Percentiles rank a stretch among this genome's conserved stretches.
These are phyloP conservation scores for Candida pseudocylindracea DNA, from an alignment of 1,139 yeast species.

Conservation along the genomic window DNA sequence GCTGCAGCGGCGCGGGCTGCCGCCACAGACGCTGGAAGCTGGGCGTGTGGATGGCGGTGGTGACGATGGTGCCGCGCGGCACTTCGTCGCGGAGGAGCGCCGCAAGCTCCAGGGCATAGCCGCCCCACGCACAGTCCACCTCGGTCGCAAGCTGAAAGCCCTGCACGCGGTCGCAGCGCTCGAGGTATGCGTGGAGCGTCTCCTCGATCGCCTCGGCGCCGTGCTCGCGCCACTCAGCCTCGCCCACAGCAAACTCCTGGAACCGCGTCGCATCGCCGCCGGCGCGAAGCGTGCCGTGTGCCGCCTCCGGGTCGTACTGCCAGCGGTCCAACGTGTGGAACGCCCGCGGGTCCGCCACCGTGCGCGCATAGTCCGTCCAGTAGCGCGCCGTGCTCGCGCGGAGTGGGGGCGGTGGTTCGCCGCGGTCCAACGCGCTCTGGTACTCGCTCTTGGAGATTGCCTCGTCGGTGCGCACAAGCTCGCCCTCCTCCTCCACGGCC, in stretches of 20 bases:
- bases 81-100: no score
- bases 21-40: no score
- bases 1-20: no score
- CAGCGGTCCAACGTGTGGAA: constrained; percentile 21
- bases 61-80: no score
- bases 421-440: constrained; percentile 38
- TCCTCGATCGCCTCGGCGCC: constrained; percentile 15
- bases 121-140: constrained; percentile 69
- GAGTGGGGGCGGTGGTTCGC: constrained; percentile 11
- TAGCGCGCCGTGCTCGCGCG: constrained; percentile 21
- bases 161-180: constrained; percentile 49
- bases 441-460: constrained; percentile 23
- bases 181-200: constrained; percentile 42
- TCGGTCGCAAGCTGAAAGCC: constrained; percentile 56
- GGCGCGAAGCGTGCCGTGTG: constrained; percentile 11
- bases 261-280: constrained; percentile 6
- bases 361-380: constrained; percentile 69
- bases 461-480: constrained; percentile 1
- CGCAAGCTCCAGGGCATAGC: constrained; percentile 10
- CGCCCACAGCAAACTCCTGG: constrained; percentile 9
- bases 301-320: constrained; percentile 21
- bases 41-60: no score
- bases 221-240: constrained; percentile 8
- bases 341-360: constrained; percentile 43
- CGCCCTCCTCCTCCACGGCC: constrained; percentile 2